Evolutionary conservation across 2,329 filamentous ascomycete species (phyloP).

Genomic region (Ophiostoma ips): DNA sequence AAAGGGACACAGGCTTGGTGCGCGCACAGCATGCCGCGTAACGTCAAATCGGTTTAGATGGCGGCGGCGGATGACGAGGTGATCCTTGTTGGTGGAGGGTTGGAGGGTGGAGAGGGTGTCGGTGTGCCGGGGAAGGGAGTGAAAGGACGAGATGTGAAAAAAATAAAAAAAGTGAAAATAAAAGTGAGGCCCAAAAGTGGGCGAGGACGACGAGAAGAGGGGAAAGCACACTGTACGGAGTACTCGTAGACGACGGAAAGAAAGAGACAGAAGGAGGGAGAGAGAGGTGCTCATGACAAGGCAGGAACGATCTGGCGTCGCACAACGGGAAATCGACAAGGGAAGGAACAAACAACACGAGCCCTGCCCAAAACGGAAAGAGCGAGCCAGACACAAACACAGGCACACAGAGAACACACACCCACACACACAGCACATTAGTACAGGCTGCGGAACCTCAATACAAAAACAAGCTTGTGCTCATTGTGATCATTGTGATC

Average conservation of each 20-base stretch:
- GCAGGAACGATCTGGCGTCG: neutral
- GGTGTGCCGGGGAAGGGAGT: neutral
- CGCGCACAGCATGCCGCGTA: slow-evolving; percentile 1
- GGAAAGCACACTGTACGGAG: neutral
- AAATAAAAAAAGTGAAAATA: neutral
- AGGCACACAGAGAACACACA: neutral
- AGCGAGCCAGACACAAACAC: neutral
- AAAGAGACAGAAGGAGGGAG: neutral
- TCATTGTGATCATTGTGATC: too few species aligned
- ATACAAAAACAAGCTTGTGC: too few species aligned
- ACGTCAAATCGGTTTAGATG: neutral
- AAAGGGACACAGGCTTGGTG: neutral
- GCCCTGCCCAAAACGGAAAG: neutral
- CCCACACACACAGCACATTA: neutral
- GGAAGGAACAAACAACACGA: neutral
- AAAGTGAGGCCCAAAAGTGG: neutral
- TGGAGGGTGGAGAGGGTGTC: neutral
- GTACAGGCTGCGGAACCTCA: too few species aligned
- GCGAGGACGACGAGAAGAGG: neutral
- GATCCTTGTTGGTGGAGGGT: neutral
- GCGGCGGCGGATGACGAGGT: neutral
- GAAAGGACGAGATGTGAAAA: too few species aligned
- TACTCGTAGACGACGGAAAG: neutral
- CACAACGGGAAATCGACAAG: neutral
- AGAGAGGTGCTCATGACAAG: too few species aligned